These are phyloP conservation scores for Claviceps capensis DNA, from an alignment of 2,329 filamentous ascomycete species.

Conservation along the genomic window DNA sequence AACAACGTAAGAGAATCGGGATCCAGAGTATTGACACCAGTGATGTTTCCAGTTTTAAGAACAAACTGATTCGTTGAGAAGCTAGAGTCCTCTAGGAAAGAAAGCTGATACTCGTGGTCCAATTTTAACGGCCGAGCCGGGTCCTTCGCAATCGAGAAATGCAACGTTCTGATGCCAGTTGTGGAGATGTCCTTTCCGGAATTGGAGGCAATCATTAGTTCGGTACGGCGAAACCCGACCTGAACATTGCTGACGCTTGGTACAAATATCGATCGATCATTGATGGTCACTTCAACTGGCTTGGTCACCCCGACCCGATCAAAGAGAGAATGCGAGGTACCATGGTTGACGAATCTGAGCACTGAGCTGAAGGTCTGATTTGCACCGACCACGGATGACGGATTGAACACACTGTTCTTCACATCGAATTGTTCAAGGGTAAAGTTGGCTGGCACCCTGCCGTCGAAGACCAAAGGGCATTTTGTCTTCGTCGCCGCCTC, in stretches of 20 bases:
- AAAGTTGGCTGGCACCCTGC: neutral
- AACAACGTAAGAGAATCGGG: neutral
- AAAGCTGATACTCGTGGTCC: neutral
- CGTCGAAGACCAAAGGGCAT: neutral
- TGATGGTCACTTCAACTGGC: neutral
- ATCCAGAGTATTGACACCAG: neutral
- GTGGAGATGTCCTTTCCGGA: neutral
- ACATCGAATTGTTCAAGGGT: neutral
- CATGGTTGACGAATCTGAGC: neutral
- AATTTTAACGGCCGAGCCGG: neutral
- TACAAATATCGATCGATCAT: neutral
- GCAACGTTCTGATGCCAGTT: neutral
- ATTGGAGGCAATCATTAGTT: neutral
- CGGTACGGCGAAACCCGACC: neutral
- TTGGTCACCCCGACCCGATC: neutral
- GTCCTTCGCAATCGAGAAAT: neutral
- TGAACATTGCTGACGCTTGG: neutral
- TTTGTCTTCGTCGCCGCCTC: neutral
- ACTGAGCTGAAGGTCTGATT: neutral
- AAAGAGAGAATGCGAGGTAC: neutral
- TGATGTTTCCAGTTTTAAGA: neutral
- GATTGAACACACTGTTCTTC: neutral
- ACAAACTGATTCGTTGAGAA: neutral
- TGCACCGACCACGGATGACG: neutral
- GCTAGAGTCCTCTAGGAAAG: neutral